A percentile compares a stretch with the other conserved stretches of the same genome.
These are phyloP conservation scores for Chaetomium fimeti DNA, from an alignment of 495 filamentous ascomycete species.

Conservation along the genomic window DNA sequence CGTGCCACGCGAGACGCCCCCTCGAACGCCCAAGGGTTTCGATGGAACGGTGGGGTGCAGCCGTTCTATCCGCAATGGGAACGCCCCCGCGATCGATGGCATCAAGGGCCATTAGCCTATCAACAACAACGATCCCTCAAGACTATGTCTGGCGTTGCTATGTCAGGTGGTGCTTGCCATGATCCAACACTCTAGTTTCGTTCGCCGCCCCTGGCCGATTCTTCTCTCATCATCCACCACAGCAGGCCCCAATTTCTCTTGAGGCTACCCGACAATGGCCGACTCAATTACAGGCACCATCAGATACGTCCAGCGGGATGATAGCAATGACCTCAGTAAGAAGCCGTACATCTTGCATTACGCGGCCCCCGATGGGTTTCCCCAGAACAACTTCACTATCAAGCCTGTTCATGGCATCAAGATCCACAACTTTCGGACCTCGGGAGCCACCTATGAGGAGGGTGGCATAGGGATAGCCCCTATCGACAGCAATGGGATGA, in stretches of 20 bases:
- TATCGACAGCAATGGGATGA: neutral
- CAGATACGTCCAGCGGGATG: slow-evolving; percentile 6
- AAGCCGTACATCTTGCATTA: neutral
- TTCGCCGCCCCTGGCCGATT: too few relatives aligned
- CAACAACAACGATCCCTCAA: too few relatives aligned
- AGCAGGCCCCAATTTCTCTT: too few relatives aligned
- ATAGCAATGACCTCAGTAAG: neutral
- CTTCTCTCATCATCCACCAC: too few relatives aligned
- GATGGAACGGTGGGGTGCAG: too few relatives aligned
- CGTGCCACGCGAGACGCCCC: neutral
- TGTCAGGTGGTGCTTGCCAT: too few relatives aligned
- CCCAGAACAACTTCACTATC: slow-evolving; percentile 5
- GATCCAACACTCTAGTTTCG: too few relatives aligned
- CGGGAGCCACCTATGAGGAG: neutral
- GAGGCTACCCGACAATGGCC: neutral
- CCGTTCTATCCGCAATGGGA: too few relatives aligned
- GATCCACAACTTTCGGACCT: neutral
- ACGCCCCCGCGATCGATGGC: too few relatives aligned
- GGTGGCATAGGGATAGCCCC: neutral
- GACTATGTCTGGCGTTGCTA: too few relatives aligned
- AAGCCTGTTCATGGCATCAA: neutral
- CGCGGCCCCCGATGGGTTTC: neutral
- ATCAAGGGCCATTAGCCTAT: too few relatives aligned
- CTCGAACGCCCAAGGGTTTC: neutral
- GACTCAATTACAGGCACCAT: neutral